Percentiles rank a stretch among this genome's conserved stretches.
These are phyloP conservation scores for Sclerotinia nivalis DNA, from an alignment of 2,329 filamentous ascomycete genomes.

Conservation along the genomic window DNA sequence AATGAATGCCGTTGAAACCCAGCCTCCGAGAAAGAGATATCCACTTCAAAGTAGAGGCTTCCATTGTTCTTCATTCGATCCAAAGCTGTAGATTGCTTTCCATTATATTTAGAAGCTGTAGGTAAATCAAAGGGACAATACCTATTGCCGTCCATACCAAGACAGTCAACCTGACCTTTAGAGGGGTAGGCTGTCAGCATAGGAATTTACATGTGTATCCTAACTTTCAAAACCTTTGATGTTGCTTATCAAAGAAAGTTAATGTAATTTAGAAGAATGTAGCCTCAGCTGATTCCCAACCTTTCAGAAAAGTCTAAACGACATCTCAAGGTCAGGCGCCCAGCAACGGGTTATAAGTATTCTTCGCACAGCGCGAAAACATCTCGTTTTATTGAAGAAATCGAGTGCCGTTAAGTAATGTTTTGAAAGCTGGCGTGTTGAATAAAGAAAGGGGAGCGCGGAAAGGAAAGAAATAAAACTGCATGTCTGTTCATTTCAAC, in stretches of 20 bases:
- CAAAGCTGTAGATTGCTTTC: neutral
- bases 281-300: constrained; percentile 73
- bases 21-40: too few species aligned
- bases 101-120: neutral
- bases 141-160: neutral
- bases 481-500: neutral
- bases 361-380: constrained; percentile 73
- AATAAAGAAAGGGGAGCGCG: neutral
- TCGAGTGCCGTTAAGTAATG: constrained; percentile 28
- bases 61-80: neutral
- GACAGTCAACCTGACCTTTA: too few species aligned
- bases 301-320: constrained; percentile 63
- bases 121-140: neutral
- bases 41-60: too few species aligned
- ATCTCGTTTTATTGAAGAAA: constrained; percentile 48
- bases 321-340: constrained; percentile 69
- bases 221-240: neutral
- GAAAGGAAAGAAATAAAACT: neutral
- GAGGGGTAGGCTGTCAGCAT: too few species aligned
- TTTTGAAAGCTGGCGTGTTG: constrained; percentile 28
- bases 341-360: constrained; percentile 63
- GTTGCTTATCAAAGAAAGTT: neutral
- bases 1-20: neutral
- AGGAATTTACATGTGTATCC: neutral
- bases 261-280: constrained; percentile 45